Conservation (phyloP, 345 rosid species). For the Citrus hindsii region DNA sequence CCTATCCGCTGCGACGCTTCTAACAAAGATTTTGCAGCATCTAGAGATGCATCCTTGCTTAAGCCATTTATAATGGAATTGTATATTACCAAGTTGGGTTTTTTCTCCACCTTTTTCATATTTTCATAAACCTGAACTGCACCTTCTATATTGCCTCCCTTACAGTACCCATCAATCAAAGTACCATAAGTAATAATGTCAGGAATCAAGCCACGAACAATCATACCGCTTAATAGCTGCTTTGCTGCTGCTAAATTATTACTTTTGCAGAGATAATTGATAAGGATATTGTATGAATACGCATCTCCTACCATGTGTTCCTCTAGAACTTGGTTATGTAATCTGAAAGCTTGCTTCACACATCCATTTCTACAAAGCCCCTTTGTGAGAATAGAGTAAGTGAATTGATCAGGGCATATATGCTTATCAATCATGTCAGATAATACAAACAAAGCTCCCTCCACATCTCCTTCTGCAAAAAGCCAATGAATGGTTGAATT, state of each 20-base stretch:
- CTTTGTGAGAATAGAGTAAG: slow-evolving; percentile 44
- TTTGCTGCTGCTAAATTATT: slow-evolving; percentile 40
- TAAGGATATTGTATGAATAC: slow-evolving; percentile 49
- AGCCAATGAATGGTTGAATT: slow-evolving; percentile 63
- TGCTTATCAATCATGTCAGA: slow-evolving; percentile 46
- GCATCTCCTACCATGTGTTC: slow-evolving; percentile 46
- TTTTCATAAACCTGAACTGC: slow-evolving; percentile 43
- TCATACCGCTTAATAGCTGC: slow-evolving; percentile 50
- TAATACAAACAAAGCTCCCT: slow-evolving; percentile 41
- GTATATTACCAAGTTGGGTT: slow-evolving; percentile 44
- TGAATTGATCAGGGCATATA: slow-evolving; percentile 38
- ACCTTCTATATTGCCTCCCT: slow-evolving; percentile 50
- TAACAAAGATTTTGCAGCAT: slow-evolving; percentile 27
- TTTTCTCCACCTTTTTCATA: slow-evolving; percentile 34
- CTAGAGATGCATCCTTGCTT: slow-evolving; percentile 38
- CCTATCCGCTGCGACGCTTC: slow-evolving; percentile 19
- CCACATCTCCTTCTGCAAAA: slow-evolving; percentile 46
- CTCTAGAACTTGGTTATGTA: slow-evolving; percentile 40
- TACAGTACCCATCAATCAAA: slow-evolving; percentile 57
- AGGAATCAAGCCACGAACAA: slow-evolving; percentile 50
- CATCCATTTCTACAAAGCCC: slow-evolving; percentile 48
- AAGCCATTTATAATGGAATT: slow-evolving; percentile 58
- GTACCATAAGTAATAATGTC: slow-evolving; percentile 53
- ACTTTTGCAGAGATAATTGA: slow-evolving; percentile 41
- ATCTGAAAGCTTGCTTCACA: slow-evolving; percentile 41